Percentiles rank a stretch among this genome's conserved stretches.
These are phyloP conservation scores for Alternaria gansuensis DNA, from an alignment of 2,329 filamentous ascomycete species.

Conservation along the genomic window DNA sequence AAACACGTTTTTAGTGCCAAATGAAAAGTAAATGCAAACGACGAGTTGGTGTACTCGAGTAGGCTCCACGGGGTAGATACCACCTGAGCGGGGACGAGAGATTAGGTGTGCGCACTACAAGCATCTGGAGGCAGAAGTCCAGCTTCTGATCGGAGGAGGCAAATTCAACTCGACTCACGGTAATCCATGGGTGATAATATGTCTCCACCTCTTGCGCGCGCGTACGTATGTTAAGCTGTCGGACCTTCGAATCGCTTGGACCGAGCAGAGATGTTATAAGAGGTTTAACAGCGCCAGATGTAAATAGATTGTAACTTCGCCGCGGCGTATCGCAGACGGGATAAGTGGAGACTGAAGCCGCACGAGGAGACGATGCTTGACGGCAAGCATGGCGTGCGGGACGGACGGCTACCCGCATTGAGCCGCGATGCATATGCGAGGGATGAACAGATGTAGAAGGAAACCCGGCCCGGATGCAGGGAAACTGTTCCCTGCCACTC, in stretches of 20 bases:
- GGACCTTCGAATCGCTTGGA: conserved; percentile 31
- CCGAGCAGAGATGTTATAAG: conserved; percentile 13
- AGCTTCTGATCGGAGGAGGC: conserved; percentile 16
- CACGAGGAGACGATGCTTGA: conserved; percentile 11
- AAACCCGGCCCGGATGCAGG: conserved; percentile 16
- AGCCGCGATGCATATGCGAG: conserved; percentile 25
- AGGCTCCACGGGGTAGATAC: conserved; percentile 34
- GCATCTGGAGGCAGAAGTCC: conserved; percentile 2
- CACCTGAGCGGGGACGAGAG: conserved; percentile 38
- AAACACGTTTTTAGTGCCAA: neutral
- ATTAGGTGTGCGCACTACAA: conserved; percentile 23
- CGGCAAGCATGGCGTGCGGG: conserved; percentile 11
- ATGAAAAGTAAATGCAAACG: conserved; percentile 12
- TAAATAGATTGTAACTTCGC: conserved; percentile 5
- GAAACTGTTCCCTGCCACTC: conserved; percentile 2
- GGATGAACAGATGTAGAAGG: conserved; percentile 34
- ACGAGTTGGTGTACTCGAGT: conserved; percentile 20
- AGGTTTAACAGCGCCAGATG: conserved; percentile 12
- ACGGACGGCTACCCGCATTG: conserved; percentile 35
- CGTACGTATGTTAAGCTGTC: conserved; percentile 36
- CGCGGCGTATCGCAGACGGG: conserved; percentile 8
- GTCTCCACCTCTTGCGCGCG: conserved; percentile 30
- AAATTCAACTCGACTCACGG: conserved; percentile 26
- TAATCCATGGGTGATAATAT: conserved; percentile 8
- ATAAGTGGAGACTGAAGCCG: conserved; percentile 4